Conservation (phyloP, 2,329 filamentous ascomycete species). For the Ophiostoma sp. region DNA sequence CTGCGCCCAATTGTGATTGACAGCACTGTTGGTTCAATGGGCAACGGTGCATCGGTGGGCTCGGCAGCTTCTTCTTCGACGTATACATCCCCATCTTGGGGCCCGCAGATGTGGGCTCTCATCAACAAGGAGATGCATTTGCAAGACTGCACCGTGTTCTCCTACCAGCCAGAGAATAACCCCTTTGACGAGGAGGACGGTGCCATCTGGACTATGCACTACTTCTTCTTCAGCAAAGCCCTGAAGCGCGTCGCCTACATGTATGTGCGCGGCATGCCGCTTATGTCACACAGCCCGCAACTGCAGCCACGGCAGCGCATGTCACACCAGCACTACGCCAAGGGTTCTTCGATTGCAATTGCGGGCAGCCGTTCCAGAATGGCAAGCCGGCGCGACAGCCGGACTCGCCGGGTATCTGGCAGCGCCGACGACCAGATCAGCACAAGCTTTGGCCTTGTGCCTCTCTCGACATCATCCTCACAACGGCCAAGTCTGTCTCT, state of each 20-base stretch:
- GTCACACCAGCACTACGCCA: slow-evolving; percentile 22
- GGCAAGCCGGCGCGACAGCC: slow-evolving; percentile 24
- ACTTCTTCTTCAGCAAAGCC: slow-evolving; percentile 95
- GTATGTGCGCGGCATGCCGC: slow-evolving; percentile 82
- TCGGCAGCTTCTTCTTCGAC: slow-evolving; percentile 19
- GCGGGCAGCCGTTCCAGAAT: slow-evolving; percentile 19
- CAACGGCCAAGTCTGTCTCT: slow-evolving; percentile 33
- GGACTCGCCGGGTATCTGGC: slow-evolving; percentile 13
- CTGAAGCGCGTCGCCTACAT: slow-evolving; percentile 91
- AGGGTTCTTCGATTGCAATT: slow-evolving; percentile 23
- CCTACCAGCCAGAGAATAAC: slow-evolving; percentile 82
- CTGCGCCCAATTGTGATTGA: slow-evolving; percentile 59
- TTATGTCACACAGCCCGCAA: slow-evolving; percentile 59
- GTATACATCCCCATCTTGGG: slow-evolving; percentile 64
- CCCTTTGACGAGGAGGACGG: slow-evolving; percentile 89
- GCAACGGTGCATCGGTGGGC: slow-evolving; percentile 24
- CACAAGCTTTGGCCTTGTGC: neutral
- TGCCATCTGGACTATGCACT: slow-evolving; percentile 91
- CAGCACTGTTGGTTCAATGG: slow-evolving; percentile 39
- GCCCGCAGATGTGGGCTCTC: slow-evolving; percentile 82
- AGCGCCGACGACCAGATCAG: slow-evolving; percentile 14
- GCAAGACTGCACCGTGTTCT: slow-evolving; percentile 82
- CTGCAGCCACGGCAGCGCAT: slow-evolving; percentile 34
- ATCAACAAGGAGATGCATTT: slow-evolving; percentile 94
- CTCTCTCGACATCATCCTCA: slow-evolving; percentile 20